These are phyloP conservation scores for Maudiozyma bulderi DNA, from an alignment of 805 yeast species.

Conservation along the genomic window DNA sequence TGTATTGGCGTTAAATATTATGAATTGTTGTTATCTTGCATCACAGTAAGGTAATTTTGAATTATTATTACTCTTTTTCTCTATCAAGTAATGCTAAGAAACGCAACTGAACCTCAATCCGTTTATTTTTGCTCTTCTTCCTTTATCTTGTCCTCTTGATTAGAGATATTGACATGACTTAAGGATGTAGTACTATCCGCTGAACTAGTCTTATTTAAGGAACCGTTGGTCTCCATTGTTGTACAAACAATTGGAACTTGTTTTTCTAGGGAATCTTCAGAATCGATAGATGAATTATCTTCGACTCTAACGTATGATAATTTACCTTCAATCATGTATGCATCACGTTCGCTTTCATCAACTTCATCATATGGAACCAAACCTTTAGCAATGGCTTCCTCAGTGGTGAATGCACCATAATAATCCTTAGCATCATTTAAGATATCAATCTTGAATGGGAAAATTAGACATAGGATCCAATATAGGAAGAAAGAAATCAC, in stretches of 20 bases:
- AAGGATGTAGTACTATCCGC: neutral
- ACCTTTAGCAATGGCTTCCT: constrained; percentile 27
- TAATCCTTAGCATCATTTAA: constrained; percentile 33
- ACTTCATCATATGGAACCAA: constrained; percentile 28
- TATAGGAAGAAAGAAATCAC: constrained; percentile 32
- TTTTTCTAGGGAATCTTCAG: neutral
- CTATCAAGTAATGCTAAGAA: neutral
- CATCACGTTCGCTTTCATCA: constrained; percentile 16
- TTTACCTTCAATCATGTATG: constrained; percentile 2
- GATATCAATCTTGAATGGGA: constrained; percentile 30
- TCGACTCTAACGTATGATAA: neutral
- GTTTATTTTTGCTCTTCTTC: neutral
- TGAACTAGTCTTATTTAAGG: neutral
- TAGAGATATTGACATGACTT: neutral
- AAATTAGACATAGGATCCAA: constrained; percentile 28
- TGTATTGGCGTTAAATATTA: neutral
- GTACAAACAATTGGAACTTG: neutral
- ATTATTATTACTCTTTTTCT: neutral
- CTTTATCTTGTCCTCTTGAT: neutral
- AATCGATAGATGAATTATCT: neutral
- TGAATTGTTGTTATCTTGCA: neutral
- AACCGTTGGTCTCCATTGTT: neutral
- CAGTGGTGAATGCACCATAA: constrained; percentile 31
- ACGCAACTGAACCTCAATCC: too few species aligned
- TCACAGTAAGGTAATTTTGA: neutral